Base-by-base conservation (phyloP, 2,329 filamentous ascomycete genomes). In the Lecanicillium sp. region DNA sequence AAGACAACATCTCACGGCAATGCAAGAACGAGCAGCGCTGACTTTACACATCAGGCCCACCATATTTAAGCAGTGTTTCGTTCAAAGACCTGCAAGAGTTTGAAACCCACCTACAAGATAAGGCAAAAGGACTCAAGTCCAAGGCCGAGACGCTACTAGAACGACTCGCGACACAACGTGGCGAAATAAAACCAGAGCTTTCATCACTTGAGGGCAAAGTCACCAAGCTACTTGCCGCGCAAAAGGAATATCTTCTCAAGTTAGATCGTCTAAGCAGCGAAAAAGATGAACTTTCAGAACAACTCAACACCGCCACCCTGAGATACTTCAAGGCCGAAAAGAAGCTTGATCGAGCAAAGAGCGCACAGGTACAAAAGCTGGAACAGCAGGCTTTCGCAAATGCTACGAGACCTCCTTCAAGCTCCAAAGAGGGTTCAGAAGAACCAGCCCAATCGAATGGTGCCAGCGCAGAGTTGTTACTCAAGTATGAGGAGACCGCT, bases 291-390 rank as follows among this genome's bases (percentile, higher is more conserved):
- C 70, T 95, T 4, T 86, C 86, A 33, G 85, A 92, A 52, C 83
- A 90, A 45, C 70, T 96, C 15, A 90, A 96, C 55, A 82, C 78
- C 25, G 92, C 90, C 13, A 94, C 88, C 5, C 70, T 94, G 43
- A 78, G 92, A 47, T 96, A 94, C 54, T 86, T 96, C 67, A 85
- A 94, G 49, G 92, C 92, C 0, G 92, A 98, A 59, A 94, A 94
- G 67, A 92, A 88, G 57, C 70, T 96, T 37, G 92, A 98, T 57
- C 79, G 92, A 31, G 78, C 83, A 17, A 90, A 86, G 60, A 98
- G 92, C 55, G 67, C 80, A 13, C 88, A 94, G 41, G 88, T 95
- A 2, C 85, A 89, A 45, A 95, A 94, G 57, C 64, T 98, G 43
- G 92, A 96, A 58, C 84, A 87, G 52, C 86, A 95, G 62, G 88